Evolutionary conservation across 345 rosid genomes (phyloP), one percentile per base, ranked within the genome.

Genomic region (Salix udensis): DNA sequence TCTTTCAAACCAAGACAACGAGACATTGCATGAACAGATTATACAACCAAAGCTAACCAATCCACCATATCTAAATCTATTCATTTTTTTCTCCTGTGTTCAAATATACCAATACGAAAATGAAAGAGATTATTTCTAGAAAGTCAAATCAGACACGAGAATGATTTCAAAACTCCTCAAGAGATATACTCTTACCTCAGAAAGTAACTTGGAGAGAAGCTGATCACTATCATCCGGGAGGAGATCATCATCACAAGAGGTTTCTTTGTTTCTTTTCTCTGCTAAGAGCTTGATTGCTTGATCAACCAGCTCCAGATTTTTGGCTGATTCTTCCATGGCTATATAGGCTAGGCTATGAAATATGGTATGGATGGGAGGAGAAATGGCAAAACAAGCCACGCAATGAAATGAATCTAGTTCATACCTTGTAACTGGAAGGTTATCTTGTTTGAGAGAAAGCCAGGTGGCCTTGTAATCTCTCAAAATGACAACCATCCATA

Each of bases 251-350:
- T 69, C 60, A 40, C 79, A 84, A 60, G 79, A 74, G 70, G 77
- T 84, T 52, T 82, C 81, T 53, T 79, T 78, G 76, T 74, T 76
- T 70, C 78, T 76, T 58, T 74, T 84, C 68, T 88, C 94, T 50
- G 84, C 81, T 39, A 85, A 70, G 67, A 90, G 82, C 46, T 86
- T 88, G 79, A 88, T 85, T 40, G 91, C 92, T 70, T 48, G 72
- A 72, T 80, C 80, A 66, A 88, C 67, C 13, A 79, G 88, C 71
- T 88, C 87, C 76, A 82, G 62, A 19, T 83, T 86, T 58, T 86
- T 71, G 72, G 30, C 40, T 46, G 92, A 71, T 74, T 84, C 89
- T 74, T 84, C 89, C 93, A 87, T 76, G 23, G 74, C 5, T 12
- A 46, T 3, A 12, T n/a, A 6, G 36, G 21, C 14, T 28, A 14